Percentiles rank a stretch among this genome's conserved stretches.
Conservation (phyloP, 2,329 filamentous ascomycete genomes). For the Karstenula rhodostoma region DNA sequence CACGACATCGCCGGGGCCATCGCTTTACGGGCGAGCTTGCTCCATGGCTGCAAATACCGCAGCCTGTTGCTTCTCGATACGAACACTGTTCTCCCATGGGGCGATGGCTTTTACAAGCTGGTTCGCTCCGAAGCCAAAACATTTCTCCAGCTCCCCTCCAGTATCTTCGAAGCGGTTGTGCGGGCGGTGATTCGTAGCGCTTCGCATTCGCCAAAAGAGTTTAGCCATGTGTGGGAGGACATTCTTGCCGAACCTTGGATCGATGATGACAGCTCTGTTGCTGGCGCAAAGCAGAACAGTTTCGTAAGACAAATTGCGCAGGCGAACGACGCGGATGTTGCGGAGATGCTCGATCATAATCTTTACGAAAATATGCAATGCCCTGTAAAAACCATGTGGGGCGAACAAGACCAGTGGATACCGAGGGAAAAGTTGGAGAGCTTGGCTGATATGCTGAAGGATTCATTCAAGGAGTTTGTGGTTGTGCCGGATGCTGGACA, state of each 20-base stretch:
- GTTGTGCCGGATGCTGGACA: constrained; percentile 9
- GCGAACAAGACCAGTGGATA: constrained; percentile 10
- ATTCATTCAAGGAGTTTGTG: constrained; percentile 5
- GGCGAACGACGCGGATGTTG: constrained; percentile 8
- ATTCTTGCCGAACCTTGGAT: constrained; percentile 8
- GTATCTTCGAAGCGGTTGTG: constrained; percentile 6
- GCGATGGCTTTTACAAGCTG: constrained; percentile 11
- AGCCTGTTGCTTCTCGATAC: constrained; percentile 11
- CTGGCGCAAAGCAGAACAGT: not conserved
- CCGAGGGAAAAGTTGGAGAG: constrained; percentile 9
- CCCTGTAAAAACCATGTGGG: constrained; percentile 7
- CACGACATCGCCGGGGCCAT: constrained; percentile 13
- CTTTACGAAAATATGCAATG: constrained; percentile 3
- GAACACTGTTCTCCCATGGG: constrained; percentile 12
- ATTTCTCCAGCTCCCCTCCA: constrained; percentile 6
- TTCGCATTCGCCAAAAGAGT: not conserved
- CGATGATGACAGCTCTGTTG: not conserved
- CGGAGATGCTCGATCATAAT: constrained; percentile 7
- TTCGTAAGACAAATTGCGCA: constrained; percentile 13
- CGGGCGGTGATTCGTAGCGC: constrained; percentile 12
- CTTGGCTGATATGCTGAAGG: constrained; percentile 2
- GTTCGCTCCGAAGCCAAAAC: not conserved
- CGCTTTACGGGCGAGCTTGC: not conserved
- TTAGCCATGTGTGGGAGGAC: constrained; percentile 3
- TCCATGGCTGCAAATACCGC: constrained; percentile 4